Evolutionary conservation across 345 rosid species (phyloP).

Genomic region (Hibiscus syriacus): DNA sequence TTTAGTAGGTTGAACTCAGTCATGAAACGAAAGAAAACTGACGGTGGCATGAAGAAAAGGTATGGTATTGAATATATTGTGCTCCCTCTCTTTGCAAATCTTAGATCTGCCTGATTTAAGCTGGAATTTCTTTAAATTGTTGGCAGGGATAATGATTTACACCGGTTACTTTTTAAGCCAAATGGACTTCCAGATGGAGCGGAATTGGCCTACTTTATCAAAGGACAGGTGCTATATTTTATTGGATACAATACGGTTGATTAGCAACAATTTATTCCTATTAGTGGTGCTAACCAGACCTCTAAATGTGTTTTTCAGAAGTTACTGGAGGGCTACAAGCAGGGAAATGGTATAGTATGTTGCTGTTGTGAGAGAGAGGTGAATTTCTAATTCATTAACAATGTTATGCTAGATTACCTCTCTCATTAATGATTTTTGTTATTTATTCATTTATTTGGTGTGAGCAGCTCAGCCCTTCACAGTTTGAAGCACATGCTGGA

Average conservation of each 20-base stretch:
- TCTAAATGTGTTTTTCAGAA: slow-evolving; percentile 33
- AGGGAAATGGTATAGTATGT: slow-evolving; percentile 83
- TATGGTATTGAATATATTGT: slow-evolving; percentile 12
- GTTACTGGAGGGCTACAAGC: slow-evolving; percentile 72
- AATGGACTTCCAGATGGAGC: slow-evolving; percentile 95
- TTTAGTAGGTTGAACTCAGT: slow-evolving; percentile 41
- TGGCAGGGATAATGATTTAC: slow-evolving; percentile 94
- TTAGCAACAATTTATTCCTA: slow-evolving; percentile 5
- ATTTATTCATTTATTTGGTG: not conserved
- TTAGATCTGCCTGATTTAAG: slow-evolving; percentile 5
- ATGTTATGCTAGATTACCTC: slow-evolving; percentile 1
- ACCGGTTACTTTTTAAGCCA: slow-evolving; percentile 88
- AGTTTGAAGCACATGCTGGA: slow-evolving; percentile 99
- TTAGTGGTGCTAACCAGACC: slow-evolving; percentile 3
- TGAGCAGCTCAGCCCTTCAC: slow-evolving; percentile 94
- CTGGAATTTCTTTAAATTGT: slow-evolving; percentile 7
- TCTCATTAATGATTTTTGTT: not conserved
- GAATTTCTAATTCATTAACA: not conserved
- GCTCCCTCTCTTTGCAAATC: slow-evolving; percentile 2
- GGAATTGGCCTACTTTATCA: slow-evolving; percentile 71
- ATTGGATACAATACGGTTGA: not conserved
- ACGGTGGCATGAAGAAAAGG: slow-evolving; percentile 73
- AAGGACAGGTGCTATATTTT: slow-evolving; percentile 65
- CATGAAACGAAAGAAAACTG: slow-evolving; percentile 52
- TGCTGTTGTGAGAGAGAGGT: slow-evolving; percentile 86